Evolutionary conservation across 2,329 filamentous ascomycete species (phyloP), one percentile per base, ranked within the genome.

Genomic region (Penicillium griseofulvum): DNA sequence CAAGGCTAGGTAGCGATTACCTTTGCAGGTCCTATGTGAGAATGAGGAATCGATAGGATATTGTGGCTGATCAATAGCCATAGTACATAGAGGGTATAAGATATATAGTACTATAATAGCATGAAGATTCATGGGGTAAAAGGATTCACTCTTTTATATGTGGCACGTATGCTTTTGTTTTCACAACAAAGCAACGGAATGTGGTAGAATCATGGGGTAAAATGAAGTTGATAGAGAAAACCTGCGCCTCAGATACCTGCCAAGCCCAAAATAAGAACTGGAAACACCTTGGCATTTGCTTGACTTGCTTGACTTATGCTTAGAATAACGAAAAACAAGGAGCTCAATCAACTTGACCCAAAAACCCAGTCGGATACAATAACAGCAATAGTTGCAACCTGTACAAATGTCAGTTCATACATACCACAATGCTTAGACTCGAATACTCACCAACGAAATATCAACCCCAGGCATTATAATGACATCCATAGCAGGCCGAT

Each of bases 401-500:
- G 19, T 9, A 16, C n/a, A 17, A 26, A 26, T 33, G 38, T 50
- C 8, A 44, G 41, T 54, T 24, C 19, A 29, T 26, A 5, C 17
- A 41, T 6, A 28, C 14, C 19, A 12, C 19, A 16, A 19, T 3
- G 10, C 3, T 14, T 8, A 24, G 10, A 39, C 8, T 28, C 4
- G 11, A 8, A 24, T 22, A 55, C 63, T 50, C 50, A 68, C 65
- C 59, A 68, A 39, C 5, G 65, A 56, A 31, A 64, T 55, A 54
- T 68, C 65, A n/a, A 68, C 64, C 4, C 64, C 62, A 9, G 62
- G 52, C 19, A 57, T 64, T 34, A 68, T 48, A 38, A 60, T 50
- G 6, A 68, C 46, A 55, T 68, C 65, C 55, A 68, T 36, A 10
- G 60, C 65, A n/a, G 65, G 65, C 16, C 65, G 58, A 56, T 62